Percentiles rank a stretch among this genome's conserved stretches.
Conservation (phyloP, 108 stramenopile species). For the Stephanodiscus triporus region DNA sequence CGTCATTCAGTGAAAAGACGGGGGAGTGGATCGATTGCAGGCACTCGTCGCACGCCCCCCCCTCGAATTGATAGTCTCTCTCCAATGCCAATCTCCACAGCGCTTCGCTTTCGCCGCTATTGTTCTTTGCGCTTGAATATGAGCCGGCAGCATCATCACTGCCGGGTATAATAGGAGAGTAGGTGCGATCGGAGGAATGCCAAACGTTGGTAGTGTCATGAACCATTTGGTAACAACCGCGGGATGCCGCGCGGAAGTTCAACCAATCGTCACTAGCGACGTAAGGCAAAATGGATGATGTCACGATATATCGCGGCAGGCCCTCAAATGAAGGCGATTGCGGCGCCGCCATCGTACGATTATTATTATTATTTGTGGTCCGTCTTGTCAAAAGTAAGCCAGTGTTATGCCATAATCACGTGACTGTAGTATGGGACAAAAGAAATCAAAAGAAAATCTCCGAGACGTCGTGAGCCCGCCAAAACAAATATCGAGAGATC, state of each 20-base stretch:
- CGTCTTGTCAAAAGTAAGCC: too few relatives aligned
- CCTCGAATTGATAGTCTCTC: constrained; percentile 33
- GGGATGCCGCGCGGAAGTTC: constrained; percentile 15
- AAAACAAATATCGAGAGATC: too few relatives aligned
- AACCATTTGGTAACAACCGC: constrained; percentile 19
- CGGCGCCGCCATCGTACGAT: not conserved
- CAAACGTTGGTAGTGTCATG: constrained; percentile 22
- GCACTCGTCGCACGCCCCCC: not conserved
- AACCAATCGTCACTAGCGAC: constrained; percentile 18
- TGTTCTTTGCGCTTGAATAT: not conserved
- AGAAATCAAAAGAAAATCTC: too few relatives aligned
- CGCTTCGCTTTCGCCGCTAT: constrained; percentile 17
- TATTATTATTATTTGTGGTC: too few relatives aligned
- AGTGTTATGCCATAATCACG: too few relatives aligned
- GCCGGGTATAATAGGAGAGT: not conserved
- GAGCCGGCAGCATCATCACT: not conserved
- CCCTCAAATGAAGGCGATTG: constrained; percentile 10
- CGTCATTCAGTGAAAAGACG: constrained; percentile 5
- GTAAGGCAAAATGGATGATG: constrained; percentile 26
- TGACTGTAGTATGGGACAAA: too few relatives aligned
- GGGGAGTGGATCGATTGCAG: constrained; percentile 1
- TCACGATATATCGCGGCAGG: constrained; percentile 18
- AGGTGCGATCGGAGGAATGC: constrained; percentile 7
- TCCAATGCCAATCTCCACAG: constrained; percentile 35
- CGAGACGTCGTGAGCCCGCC: too few relatives aligned